A percentile compares a stretch with the other conserved stretches of the same genome.
Conservation (phyloP, 2,329 filamentous ascomycete genomes). For the Fusarium luffae region DNA sequence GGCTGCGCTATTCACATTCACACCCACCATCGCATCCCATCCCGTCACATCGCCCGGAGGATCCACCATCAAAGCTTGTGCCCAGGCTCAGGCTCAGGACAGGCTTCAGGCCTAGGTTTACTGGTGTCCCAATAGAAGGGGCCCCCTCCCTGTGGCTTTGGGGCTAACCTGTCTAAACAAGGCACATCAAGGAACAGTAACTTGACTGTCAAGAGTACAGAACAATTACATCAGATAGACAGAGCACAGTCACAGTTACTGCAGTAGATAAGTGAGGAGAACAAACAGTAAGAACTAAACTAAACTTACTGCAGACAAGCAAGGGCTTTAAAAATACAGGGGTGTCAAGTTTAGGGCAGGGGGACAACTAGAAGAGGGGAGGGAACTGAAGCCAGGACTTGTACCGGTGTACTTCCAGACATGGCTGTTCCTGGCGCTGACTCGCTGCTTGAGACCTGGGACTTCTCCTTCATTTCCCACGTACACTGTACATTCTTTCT, state of each 20-base stretch:
- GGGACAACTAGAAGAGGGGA: not conserved
- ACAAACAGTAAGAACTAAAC: constrained; percentile 4
- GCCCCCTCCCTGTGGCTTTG: constrained; percentile 12
- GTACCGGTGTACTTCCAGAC: constrained; percentile 32
- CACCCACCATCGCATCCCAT: constrained; percentile 14
- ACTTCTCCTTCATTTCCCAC: constrained; percentile 40
- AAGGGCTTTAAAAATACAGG: constrained; percentile 8
- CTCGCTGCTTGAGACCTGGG: constrained; percentile 27
- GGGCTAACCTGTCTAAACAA: constrained; percentile 25
- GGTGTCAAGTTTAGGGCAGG: constrained; percentile 1
- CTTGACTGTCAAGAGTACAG: not conserved
- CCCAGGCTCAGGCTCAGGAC: constrained; percentile 26
- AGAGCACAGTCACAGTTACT: not conserved
- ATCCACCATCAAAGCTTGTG: constrained; percentile 40
- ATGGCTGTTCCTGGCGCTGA: constrained; percentile 34
- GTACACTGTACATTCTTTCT: constrained; percentile 35
- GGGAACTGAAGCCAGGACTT: not conserved
- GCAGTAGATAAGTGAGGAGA: not conserved
- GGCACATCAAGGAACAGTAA: constrained; percentile 1
- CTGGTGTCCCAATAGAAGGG: constrained; percentile 29
- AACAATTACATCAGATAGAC: not conserved
- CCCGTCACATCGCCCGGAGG: constrained; percentile 31
- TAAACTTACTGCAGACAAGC: constrained; percentile 8
- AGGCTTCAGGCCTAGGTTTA: not conserved
- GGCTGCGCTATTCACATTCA: constrained; percentile 26